Evolutionary conservation across 2,329 filamentous ascomycete genomes (phyloP).

Genomic region (Pyrenophora tritici-repentis): DNA sequence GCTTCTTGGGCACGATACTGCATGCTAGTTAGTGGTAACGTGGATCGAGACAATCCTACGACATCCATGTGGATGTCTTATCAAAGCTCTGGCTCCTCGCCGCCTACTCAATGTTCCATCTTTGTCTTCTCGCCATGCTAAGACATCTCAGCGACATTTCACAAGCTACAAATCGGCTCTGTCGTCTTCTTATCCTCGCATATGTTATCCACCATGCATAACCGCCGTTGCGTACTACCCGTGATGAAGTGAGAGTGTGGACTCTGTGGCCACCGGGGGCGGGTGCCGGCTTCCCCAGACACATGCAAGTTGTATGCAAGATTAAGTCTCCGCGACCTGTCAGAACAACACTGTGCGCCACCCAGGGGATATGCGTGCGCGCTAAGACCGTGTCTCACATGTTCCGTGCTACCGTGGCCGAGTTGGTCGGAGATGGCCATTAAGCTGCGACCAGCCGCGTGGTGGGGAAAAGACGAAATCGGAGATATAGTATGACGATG

Average conservation of each 20-base stretch:
- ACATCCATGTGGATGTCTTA: slow-evolving; percentile 6
- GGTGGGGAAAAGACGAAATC: not conserved
- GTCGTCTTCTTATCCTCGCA: slow-evolving; percentile 4
- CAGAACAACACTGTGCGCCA: slow-evolving; percentile 9
- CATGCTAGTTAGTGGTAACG: not conserved
- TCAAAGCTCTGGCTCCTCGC: not conserved
- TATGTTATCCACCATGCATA: slow-evolving; percentile 15
- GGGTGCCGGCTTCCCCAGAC: slow-evolving; percentile 27
- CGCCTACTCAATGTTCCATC: not conserved
- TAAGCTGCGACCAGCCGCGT: slow-evolving; percentile 1
- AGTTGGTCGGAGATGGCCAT: slow-evolving; percentile 8
- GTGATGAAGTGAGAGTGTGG: slow-evolving; percentile 10
- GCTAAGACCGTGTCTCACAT: slow-evolving; percentile 13
- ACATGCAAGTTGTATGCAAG: slow-evolving; percentile 9
- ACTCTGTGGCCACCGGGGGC: slow-evolving; percentile 18
- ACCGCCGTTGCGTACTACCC: slow-evolving; percentile 21
- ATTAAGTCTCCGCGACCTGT: slow-evolving; percentile 21
- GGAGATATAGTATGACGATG: not conserved
- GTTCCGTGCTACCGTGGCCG: slow-evolving; percentile 12
- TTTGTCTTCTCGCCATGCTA: not conserved
- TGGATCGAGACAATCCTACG: slow-evolving; percentile 4
- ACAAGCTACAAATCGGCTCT: not conserved
- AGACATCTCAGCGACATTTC: not conserved
- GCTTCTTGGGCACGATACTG: not conserved
- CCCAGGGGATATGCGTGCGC: not conserved